phyloP scores from a whole-genome alignment of 306 rosid genomes.

The Arachis hypogaea region DNA sequence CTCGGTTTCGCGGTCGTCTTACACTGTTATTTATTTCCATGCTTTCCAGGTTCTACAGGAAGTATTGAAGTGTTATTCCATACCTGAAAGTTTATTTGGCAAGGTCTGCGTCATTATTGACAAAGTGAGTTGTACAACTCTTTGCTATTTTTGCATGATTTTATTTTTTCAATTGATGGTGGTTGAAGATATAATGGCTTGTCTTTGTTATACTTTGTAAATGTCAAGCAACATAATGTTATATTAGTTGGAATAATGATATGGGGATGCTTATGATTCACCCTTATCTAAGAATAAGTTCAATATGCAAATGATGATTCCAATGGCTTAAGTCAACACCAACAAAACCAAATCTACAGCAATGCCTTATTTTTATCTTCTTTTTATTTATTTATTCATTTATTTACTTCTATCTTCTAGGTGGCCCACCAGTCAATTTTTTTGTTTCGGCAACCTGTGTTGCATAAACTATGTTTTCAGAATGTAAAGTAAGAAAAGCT shows the following conservation, averaged over 20 bases:
- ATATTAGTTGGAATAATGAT: not conserved
- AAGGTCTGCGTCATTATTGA: constrained; percentile 94
- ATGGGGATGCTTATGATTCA: not conserved
- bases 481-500: not conserved
- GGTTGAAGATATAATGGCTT: not conserved
- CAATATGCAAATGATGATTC: not conserved
- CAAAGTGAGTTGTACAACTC: constrained; percentile 64
- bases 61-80: constrained; percentile 69
- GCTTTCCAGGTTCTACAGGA: constrained; percentile 80
- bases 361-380: not conserved
- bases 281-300: not conserved
- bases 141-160: constrained; percentile 31
- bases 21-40: constrained; percentile 29
- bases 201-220: constrained; percentile 7
- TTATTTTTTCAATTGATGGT: constrained; percentile 6
- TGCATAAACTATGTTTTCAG: not conserved
- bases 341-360: not conserved
- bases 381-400: too few species aligned
- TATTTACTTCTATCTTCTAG: not conserved
- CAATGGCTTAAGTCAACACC: not conserved
- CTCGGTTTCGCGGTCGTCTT: constrained; percentile 21
- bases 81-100: constrained; percentile 80
- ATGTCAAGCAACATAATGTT: constrained; percentile 11
- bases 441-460: not conserved
- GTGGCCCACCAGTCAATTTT: not conserved